Evolutionary conservation across 2,329 filamentous ascomycete species (phyloP).

Genomic region (Parafenestella ontariensis): DNA sequence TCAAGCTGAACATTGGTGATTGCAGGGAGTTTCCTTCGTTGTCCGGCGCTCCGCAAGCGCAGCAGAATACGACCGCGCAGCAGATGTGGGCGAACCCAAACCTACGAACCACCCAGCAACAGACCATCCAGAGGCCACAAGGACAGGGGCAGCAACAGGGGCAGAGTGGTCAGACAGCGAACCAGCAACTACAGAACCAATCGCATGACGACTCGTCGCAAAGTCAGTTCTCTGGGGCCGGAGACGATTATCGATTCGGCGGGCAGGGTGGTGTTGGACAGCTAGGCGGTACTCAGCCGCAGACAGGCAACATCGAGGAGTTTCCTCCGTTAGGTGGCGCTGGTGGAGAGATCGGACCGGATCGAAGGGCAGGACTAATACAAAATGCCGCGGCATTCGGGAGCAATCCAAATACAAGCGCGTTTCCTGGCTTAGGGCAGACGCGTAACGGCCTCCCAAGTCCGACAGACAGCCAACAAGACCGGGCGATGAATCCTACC

Average conservation of each 20-base stretch:
- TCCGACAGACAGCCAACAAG: slow-evolving; percentile 47
- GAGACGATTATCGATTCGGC: slow-evolving; percentile 65
- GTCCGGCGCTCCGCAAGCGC: slow-evolving; percentile 63
- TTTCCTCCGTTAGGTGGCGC: slow-evolving; percentile 66
- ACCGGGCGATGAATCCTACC: slow-evolving; percentile 39
- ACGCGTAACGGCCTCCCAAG: slow-evolving; percentile 53
- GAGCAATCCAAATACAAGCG: slow-evolving; percentile 40
- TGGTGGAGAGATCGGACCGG: slow-evolving; percentile 58
- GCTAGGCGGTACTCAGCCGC: slow-evolving; percentile 58
- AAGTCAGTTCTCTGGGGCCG: slow-evolving; percentile 59
- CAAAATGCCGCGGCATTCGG: slow-evolving; percentile 57
- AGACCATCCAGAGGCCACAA: slow-evolving; percentile 62
- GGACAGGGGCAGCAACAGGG: slow-evolving; percentile 42
- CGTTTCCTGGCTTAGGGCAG: slow-evolving; percentile 53
- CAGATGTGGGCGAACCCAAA: slow-evolving; percentile 65
- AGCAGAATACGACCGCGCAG: slow-evolving; percentile 60
- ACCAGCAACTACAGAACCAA: slow-evolving; percentile 53
- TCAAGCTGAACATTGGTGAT: slow-evolving; percentile 31
- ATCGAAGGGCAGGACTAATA: slow-evolving; percentile 59
- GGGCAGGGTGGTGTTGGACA: slow-evolving; percentile 62
- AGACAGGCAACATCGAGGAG: slow-evolving; percentile 65
- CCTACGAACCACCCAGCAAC: slow-evolving; percentile 61
- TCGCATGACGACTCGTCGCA: slow-evolving; percentile 52
- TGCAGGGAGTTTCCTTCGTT: slow-evolving; percentile 68
- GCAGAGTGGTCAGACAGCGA: slow-evolving; percentile 47